A percentile compares a stretch with the other conserved stretches of the same genome.
Evolutionary conservation across 257 asterid species (phyloP).

Genomic region (Oldenlandia corymbosa): DNA sequence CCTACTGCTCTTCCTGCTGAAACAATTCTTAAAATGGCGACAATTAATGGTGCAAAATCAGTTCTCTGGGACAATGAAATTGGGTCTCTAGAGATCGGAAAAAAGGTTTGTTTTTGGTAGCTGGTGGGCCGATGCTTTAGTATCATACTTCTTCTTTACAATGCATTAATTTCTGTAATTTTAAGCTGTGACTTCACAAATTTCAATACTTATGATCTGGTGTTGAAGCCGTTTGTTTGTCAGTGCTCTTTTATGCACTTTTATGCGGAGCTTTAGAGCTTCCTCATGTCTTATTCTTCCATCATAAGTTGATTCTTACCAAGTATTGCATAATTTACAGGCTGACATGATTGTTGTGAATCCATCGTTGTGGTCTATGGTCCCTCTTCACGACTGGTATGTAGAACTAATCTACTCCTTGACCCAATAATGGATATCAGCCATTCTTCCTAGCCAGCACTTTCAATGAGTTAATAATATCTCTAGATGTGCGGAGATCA

Average conservation of each 20-base stretch:
- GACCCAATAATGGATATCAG: background rate
- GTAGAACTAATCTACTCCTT: background rate
- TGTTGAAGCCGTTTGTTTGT: background rate
- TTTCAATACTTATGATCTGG: background rate
- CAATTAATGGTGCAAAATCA: slow-evolving; percentile 65
- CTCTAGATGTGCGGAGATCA: background rate
- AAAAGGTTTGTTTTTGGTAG: slow-evolving; percentile 56
- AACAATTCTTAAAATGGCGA: slow-evolving; percentile 67
- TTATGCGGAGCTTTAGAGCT: background rate
- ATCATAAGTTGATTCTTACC: slow-evolving; percentile 5
- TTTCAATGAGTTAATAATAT: no score
- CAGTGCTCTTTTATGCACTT: background rate
- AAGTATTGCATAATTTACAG: slow-evolving; percentile 28
- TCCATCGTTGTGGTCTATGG: slow-evolving; percentile 71
- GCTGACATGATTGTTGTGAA: slow-evolving; percentile 68
- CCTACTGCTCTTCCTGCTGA: slow-evolving; percentile 75
- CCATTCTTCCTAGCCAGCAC: background rate
- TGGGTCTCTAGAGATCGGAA: slow-evolving; percentile 73
- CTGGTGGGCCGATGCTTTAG: no score
- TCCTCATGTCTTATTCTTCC: background rate
- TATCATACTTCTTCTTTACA: background rate
- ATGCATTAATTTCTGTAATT: background rate
- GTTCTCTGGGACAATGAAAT: slow-evolving; percentile 74
- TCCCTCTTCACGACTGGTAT: slow-evolving; percentile 69
- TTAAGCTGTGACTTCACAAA: background rate